Evolutionary conservation across 2,329 filamentous ascomycete species (phyloP).

Genomic region (Delphinella strobiligena): DNA sequence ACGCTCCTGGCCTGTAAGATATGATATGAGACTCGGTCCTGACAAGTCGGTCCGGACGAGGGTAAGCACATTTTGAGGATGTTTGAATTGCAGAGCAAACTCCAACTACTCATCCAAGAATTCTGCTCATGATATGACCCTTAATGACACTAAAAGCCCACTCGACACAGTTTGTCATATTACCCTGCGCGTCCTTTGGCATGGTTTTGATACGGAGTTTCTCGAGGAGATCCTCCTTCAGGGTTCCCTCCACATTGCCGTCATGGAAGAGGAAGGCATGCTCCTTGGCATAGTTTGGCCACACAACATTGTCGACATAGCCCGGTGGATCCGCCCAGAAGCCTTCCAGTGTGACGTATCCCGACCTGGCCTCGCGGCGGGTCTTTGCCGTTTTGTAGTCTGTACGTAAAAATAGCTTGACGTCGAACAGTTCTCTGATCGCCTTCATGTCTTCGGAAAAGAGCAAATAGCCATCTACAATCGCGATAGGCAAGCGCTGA

Average conservation of each 20-base stretch:
- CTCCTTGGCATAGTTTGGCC: conserved; percentile 81
- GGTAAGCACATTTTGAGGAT: too few species aligned
- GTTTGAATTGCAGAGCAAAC: too few species aligned
- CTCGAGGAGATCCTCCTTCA: conserved; percentile 33
- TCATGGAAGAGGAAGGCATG: conserved; percentile 69
- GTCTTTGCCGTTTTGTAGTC: conserved; percentile 51
- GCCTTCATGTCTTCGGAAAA: conserved; percentile 48
- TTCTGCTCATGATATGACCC: conserved; percentile 1
- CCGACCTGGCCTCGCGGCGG: conserved; percentile 55
- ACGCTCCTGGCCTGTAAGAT: too few species aligned
- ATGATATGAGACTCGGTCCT: too few species aligned
- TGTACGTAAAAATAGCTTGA: conserved; percentile 68
- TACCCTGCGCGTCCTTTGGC: conserved; percentile 15
- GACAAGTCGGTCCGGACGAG: too few species aligned
- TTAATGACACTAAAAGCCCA: conserved; percentile 25
- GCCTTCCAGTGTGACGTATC: conserved; percentile 68
- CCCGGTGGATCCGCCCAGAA: conserved; percentile 94
- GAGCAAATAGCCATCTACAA: conserved; percentile 83
- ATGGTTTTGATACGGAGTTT: conserved; percentile 18
- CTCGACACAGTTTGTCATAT: conserved; percentile 23
- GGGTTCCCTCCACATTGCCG: conserved; percentile 50
- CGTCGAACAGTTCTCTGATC: conserved; percentile 51
- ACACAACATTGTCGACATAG: conserved; percentile 89
- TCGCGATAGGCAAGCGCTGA: conserved; percentile 40
- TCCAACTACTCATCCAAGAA: too few species aligned